Percentiles rank a stretch among this genome's conserved stretches.
phyloP scores from a whole-genome alignment of 2,329 filamentous ascomycete species.

The Ophiocordyceps australis region DNA sequence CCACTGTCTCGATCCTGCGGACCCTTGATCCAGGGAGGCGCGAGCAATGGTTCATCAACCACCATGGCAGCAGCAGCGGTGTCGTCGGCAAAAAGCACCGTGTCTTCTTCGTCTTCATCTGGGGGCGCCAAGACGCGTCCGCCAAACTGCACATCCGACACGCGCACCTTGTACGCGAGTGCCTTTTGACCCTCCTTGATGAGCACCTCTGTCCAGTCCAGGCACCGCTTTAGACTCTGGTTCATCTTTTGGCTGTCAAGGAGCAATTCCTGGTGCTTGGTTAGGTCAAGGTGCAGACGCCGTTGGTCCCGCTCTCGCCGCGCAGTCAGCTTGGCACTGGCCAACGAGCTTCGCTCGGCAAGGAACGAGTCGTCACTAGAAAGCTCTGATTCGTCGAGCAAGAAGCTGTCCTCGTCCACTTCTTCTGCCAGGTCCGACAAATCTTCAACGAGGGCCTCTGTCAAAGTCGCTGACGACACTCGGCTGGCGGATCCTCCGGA shows the following conservation, averaged over 20 bases:
- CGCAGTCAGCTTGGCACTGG: conserved; percentile 11
- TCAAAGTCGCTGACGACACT: conserved; percentile 23
- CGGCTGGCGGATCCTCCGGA: conserved; percentile 26
- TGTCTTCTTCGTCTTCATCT: conserved; percentile 48
- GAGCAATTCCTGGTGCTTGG: conserved; percentile 76
- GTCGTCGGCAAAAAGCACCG: too few species aligned
- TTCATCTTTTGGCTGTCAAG: conserved; percentile 91
- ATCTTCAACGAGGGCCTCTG: conserved; percentile 20
- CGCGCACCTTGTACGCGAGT: conserved; percentile 61
- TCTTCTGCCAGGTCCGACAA: conserved; percentile 30
- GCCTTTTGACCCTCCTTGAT: conserved; percentile 82
- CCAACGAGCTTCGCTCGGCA: conserved; percentile 18
- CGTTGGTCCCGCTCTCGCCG: conserved; percentile 63
- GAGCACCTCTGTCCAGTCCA: conserved; percentile 77
- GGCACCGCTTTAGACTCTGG: conserved; percentile 75
- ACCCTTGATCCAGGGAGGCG: conserved; percentile 16
- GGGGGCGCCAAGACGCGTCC: conserved; percentile 54
- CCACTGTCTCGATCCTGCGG: conserved; percentile 33
- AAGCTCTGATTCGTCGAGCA: conserved; percentile 31
- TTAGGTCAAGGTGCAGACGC: conserved; percentile 66
- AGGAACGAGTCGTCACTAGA: conserved; percentile 20
- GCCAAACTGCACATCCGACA: conserved; percentile 65
- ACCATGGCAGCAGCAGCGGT: conserved; percentile 9
- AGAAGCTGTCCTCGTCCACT: conserved; percentile 22
- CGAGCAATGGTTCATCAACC: conserved; percentile 5